A percentile compares a stretch with the other conserved stretches of the same genome.
Conservation (phyloP, 2,329 filamentous ascomycete species). For the Trichoderma sp. region DNA sequence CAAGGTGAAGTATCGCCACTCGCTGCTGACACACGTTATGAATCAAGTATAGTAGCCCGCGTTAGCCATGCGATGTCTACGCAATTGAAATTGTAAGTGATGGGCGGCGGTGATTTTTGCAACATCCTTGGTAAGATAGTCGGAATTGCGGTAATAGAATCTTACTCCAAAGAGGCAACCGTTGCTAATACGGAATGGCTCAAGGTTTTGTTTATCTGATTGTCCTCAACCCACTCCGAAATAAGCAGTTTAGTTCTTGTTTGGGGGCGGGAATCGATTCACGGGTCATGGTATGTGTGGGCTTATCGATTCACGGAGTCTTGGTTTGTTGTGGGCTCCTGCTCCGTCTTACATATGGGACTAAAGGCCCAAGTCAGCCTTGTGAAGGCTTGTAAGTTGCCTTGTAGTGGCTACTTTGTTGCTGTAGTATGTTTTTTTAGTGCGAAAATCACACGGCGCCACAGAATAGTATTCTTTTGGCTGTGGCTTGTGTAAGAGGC, state of each 20-base stretch:
- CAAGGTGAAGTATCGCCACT: background rate
- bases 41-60: background rate
- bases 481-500: background rate
- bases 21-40: background rate
- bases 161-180: background rate
- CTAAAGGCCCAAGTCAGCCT: constrained; percentile 7
- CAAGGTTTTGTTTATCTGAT: background rate
- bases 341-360: background rate
- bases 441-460: background rate
- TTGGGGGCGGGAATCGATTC: background rate
- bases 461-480: background rate
- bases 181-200: background rate
- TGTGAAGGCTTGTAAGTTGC: constrained; percentile 6
- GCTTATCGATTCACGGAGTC: background rate
- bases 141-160: background rate
- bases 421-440: background rate
- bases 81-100: too few species aligned
- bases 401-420: background rate
- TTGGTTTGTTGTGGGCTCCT: background rate
- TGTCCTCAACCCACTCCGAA: background rate
- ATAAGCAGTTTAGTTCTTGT: background rate
- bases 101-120: too few species aligned
- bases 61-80: background rate
- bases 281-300: background rate
- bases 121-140: background rate